These are phyloP conservation scores for Blastobotrys proliferans DNA, from an alignment of 1,139 yeast species.

Conservation along the genomic window DNA sequence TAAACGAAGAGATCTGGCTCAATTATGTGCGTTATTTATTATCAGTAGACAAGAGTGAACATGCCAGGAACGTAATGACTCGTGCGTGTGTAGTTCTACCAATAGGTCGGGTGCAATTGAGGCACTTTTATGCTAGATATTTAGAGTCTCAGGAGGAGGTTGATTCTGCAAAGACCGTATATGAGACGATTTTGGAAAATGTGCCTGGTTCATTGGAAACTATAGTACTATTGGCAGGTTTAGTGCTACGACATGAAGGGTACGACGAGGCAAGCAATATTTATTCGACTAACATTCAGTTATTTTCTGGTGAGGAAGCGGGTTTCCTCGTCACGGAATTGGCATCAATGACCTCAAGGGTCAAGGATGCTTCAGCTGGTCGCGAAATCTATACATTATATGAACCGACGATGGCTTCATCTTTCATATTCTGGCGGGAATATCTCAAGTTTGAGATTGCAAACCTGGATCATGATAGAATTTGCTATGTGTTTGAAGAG, in stretches of 20 bases:
- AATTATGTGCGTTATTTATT: slow-evolving; percentile 49
- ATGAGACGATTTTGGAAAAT: slow-evolving; percentile 26
- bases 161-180: slow-evolving; percentile 30
- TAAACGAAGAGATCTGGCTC: slow-evolving; percentile 58
- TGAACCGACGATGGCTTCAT: slow-evolving; percentile 23
- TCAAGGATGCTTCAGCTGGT: not conserved
- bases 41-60: slow-evolving; percentile 20
- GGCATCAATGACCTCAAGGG: not conserved
- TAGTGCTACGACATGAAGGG: slow-evolving; percentile 7
- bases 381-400: slow-evolving; percentile 20
- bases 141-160: slow-evolving; percentile 30
- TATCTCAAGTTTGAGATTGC: slow-evolving; percentile 33
- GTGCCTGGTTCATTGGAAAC: slow-evolving; percentile 33
- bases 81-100: slow-evolving; percentile 34
- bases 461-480: slow-evolving; percentile 12
- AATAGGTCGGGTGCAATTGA: slow-evolving; percentile 31
- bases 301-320: slow-evolving; percentile 1
- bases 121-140: slow-evolving; percentile 33
- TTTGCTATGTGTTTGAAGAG: slow-evolving; percentile 8
- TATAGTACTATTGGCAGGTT: slow-evolving; percentile 19
- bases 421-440: slow-evolving; percentile 33
- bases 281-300: not conserved
- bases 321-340: slow-evolving; percentile 6
- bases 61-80: slow-evolving; percentile 27
- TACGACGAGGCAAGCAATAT: slow-evolving; percentile 8